Conservation (phyloP, 306 rosid species). For the Arachis hypogaea region DNA sequence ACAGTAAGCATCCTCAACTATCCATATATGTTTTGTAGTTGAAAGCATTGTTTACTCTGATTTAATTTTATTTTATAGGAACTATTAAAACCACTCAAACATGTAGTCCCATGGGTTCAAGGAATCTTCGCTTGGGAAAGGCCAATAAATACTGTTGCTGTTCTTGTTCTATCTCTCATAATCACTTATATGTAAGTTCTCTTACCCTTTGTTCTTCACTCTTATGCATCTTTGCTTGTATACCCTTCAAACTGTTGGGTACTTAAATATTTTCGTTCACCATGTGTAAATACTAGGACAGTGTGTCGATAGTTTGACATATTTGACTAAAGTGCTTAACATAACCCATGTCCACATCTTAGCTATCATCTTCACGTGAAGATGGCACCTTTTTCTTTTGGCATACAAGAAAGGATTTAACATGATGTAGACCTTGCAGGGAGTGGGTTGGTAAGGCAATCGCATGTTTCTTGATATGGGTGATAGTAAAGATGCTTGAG, state of each 20-base stretch:
- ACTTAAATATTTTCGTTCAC: neutral
- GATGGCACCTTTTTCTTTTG: neutral
- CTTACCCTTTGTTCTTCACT: neutral
- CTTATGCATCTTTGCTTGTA: neutral
- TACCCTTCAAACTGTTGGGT: conserved; percentile 21
- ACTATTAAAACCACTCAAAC: conserved; percentile 68
- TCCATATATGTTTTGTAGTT: conserved; percentile 15
- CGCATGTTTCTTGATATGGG: conserved; percentile 67
- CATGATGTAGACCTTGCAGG: conserved; percentile 50
- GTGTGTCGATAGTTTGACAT: no score
- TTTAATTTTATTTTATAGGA: conserved; percentile 54
- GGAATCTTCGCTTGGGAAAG: conserved; percentile 73
- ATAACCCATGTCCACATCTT: no score
- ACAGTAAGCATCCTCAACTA: conserved; percentile 45
- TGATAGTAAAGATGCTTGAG: conserved; percentile 60
- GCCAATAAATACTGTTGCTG: conserved; percentile 55
- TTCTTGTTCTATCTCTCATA: conserved; percentile 54
- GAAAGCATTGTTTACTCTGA: neutral
- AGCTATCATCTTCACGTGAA: no score
- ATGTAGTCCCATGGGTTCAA: conserved; percentile 54
- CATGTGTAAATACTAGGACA: neutral
- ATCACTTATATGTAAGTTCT: conserved; percentile 66
- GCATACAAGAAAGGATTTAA: conserved; percentile 19
- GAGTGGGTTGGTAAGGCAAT: conserved; percentile 88
- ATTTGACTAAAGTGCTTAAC: no score